Evolutionary conservation across 2,329 filamentous ascomycete genomes (phyloP).

Genomic region (Eurotiales sp.): DNA sequence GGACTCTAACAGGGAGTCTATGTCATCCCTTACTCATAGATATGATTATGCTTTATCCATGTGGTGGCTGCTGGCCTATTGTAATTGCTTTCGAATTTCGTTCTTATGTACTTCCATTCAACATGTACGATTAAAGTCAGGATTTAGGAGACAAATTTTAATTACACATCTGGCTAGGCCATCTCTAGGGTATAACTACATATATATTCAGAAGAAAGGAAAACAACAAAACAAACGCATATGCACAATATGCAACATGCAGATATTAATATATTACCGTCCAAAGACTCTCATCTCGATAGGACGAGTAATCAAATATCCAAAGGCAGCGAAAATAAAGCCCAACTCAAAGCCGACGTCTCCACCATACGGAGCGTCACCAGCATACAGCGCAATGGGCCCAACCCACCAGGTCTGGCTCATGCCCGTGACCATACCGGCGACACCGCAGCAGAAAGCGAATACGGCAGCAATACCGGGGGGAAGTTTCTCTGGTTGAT

Average conservation of each 20-base stretch:
- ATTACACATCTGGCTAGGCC: background rate
- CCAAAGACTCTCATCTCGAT: constrained; percentile 47
- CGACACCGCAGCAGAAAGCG: constrained; percentile 62
- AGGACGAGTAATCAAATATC: constrained; percentile 51
- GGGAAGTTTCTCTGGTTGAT: constrained; percentile 56
- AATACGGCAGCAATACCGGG: constrained; percentile 60
- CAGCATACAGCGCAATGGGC: constrained; percentile 60
- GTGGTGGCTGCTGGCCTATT: no score
- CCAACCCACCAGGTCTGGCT: constrained; percentile 66
- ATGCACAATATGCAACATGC: background rate
- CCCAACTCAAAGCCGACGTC: constrained; percentile 64
- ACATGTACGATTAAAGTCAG: no score
- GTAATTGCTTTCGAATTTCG: no score
- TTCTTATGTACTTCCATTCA: no score
- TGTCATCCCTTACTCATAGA: no score
- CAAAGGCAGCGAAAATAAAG: constrained; percentile 56
- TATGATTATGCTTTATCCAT: no score
- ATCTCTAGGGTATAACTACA: background rate
- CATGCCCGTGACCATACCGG: constrained; percentile 67
- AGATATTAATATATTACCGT: constrained; percentile 27
- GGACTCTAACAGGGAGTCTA: no score
- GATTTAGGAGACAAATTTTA: no score
- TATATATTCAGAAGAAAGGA: background rate
- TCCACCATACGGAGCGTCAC: constrained; percentile 45
- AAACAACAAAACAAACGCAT: background rate